Base-by-base conservation (phyloP, 2,329 filamentous ascomycete genomes). In the Daldinia sp. region DNA sequence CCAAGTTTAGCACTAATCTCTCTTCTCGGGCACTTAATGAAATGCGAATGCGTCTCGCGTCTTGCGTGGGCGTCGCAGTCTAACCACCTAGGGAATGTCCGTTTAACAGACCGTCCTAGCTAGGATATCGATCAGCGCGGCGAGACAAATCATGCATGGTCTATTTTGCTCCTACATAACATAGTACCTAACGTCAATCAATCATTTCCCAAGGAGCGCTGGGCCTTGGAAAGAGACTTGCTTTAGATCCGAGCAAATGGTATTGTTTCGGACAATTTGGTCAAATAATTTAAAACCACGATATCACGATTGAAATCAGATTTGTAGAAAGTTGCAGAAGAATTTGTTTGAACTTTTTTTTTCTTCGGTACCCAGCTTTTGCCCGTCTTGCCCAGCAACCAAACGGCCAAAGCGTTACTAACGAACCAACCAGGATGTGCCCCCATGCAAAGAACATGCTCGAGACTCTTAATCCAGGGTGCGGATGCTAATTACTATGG, bases 71-170 rank as follows among this genome's bases (percentile, higher is more conserved):
- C 37, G 48, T 60, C 18, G 53, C 58, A 69, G 67, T 54, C 69
- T 72, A 70, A 70, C 69, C 64, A 44, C 44, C 60, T 69, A 70
- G 60, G 69, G 69, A 62, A 71, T 71, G 69, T 71, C 69, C 63
- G 65, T 62, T 59, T 30, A 62, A 35, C 57, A 33, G 56, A 61
- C 60, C 59, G 56, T 55, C 67, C 64, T 54, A 67, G 56, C 63
- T 53, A 66, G 67, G 63, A 67, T 69, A 69, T 63, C 59, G 69
- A 67, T 71, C 69, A 71, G 61, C 69, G 33, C 62, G 13, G 59
- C 58, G 44, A 61, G 64, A 65, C 64, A 63, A 63, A 59, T 65
- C 64, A 65, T 67, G 64, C 67, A 64, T 56, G 42, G 48, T 33
- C 54, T 61, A 42, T 54, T 60, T 51, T 51, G 28, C 61, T 68